These are phyloP conservation scores for Acanthamoeba quina DNA, from an alignment of 208 protist species.

Conservation along the genomic window DNA sequence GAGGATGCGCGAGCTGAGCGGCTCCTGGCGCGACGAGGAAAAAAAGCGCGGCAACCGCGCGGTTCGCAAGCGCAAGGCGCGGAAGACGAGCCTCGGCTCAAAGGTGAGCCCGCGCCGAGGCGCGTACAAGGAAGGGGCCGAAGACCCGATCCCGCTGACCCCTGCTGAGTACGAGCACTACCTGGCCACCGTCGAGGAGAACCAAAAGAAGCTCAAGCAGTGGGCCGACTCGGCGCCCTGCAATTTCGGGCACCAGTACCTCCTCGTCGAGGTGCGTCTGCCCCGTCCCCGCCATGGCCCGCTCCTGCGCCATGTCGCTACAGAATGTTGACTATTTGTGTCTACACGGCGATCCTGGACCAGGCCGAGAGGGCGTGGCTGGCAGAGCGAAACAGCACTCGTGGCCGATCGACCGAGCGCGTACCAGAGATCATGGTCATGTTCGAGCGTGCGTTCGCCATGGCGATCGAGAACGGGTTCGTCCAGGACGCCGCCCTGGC, in stretches of 20 bases:
- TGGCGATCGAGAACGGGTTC: not conserved
- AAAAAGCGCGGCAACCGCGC: not conserved
- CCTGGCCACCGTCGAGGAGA: not conserved
- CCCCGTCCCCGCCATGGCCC: no score
- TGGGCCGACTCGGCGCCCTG: not conserved
- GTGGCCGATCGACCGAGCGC: no score
- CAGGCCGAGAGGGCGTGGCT: no score
- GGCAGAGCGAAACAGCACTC: no score
- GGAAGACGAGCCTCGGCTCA: not conserved
- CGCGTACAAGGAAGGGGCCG: no score
- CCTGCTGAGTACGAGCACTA: not conserved
- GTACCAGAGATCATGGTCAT: no score
- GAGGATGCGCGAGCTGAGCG: conserved; percentile 4
- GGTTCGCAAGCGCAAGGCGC: not conserved
- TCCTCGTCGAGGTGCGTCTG: conserved; percentile 9
- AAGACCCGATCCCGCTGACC: not conserved
- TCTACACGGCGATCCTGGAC: no score
- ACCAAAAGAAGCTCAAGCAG: conserved; percentile 43
- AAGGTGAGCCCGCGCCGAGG: no score
- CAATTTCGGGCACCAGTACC: conserved; percentile 17
- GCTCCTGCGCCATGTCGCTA: no score
- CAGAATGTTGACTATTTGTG: no score
- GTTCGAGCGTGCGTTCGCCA: not conserved
- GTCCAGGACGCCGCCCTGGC: conserved; percentile 57
- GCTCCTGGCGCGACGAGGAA: not conserved